Conservation (phyloP, 177 flowering plant species). For the Tripterygium wilfordii region DNA sequence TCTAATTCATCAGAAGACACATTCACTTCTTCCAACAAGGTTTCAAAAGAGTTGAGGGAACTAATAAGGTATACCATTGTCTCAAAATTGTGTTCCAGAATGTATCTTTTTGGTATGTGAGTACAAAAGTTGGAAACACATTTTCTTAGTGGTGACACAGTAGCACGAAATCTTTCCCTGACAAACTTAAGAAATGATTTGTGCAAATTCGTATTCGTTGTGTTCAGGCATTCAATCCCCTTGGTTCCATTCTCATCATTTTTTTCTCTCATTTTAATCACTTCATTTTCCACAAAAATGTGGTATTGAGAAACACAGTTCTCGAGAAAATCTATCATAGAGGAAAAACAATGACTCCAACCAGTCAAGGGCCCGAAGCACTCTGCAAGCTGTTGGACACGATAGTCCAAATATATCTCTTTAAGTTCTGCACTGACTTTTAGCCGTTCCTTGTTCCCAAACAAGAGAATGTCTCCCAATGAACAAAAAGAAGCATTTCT, state of each 20-base stretch:
- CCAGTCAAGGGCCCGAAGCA: constrained; percentile 39
- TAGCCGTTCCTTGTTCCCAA: constrained; percentile 45
- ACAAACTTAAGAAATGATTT: constrained; percentile 31
- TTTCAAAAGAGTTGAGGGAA: constrained; percentile 28
- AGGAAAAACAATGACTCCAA: constrained; percentile 36
- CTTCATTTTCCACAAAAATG: constrained; percentile 33
- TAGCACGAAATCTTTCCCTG: constrained; percentile 19
- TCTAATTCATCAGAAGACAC: constrained; percentile 26
- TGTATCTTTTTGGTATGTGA: constrained; percentile 33
- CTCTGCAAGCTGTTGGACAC: constrained; percentile 30
- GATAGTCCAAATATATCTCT: constrained; percentile 47
- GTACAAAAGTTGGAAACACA: constrained; percentile 30
- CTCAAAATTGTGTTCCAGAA: constrained; percentile 13
- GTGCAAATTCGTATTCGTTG: not conserved
- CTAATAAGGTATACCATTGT: constrained; percentile 17
- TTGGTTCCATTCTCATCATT: not conserved
- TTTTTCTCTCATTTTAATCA: constrained; percentile 7
- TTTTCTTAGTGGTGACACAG: constrained; percentile 16
- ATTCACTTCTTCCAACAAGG: constrained; percentile 17
- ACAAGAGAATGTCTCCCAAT: constrained; percentile 50
- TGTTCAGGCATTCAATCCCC: too few relatives aligned
- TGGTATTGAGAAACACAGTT: constrained; percentile 38
- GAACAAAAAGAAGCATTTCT: constrained; percentile 17
- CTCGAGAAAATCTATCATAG: constrained; percentile 48
- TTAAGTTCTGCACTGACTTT: constrained; percentile 29